Base-by-base conservation (phyloP, 805 yeast genomes). In the Sungouiella thailandica region DNA sequence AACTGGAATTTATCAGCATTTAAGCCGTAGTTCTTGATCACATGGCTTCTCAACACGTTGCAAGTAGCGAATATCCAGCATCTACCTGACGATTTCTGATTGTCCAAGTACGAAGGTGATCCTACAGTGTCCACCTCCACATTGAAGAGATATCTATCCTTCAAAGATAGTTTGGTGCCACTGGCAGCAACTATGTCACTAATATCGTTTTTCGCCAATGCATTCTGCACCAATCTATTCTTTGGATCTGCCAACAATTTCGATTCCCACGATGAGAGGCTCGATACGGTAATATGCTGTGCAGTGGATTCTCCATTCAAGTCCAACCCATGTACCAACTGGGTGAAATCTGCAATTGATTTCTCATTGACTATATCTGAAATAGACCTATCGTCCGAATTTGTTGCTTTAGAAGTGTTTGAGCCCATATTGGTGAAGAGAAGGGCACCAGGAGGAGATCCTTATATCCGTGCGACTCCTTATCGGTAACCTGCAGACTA, bases 51-150 rank as follows among this genome's bases (percentile, higher is more conserved):
- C 50, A 85, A 62, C 36, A 82, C 71, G 47, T 87, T 86, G 34
- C 85, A 76, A 1, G 90, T 74, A 8, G 95, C 95, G 58, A 86
- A 86, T 40, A 86, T 70, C 95, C 95, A 86, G 60, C 96, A 86
- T 49, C 95, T 66, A 19, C 95, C 96, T 15, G 86, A 76, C 8
- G 76, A 57, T 48, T 74, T 73, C 64, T 86, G 96, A 59, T 81
- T 79, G 49, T 65, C 57, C 36, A 51, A 52, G 37, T 36, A 58
- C 3, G 56, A 37, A 4, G 67, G 65, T 10, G 63, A 53, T 3
- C 70, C 70, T 32, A 63, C 50, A 11, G 53, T 48, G 18, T 57
- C 58, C 4, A 65, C 61, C 39, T 58, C 57, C 24, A 48, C 46
- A 35, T 66, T 66, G 49, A 65, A 66, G 31, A 62, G 54, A 43